Conservation (phyloP, 2,329 filamentous ascomycete species). For the Fusarium pininemorale region DNA sequence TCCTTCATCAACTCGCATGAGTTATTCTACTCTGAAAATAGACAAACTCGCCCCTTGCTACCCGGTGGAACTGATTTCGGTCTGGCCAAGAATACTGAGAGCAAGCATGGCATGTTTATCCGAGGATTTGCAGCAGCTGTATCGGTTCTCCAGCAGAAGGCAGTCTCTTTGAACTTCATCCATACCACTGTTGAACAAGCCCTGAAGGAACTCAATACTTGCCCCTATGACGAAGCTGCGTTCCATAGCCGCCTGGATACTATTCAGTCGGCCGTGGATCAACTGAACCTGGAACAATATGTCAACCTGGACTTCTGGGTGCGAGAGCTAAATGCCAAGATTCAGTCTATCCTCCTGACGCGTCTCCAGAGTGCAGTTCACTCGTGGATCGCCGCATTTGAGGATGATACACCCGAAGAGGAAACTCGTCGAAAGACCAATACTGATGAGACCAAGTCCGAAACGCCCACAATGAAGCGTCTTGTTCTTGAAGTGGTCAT, state of each 20-base stretch:
- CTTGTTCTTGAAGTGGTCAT: slow-evolving; percentile 94
- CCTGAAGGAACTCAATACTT: slow-evolving; percentile 82
- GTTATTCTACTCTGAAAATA: slow-evolving; percentile 69
- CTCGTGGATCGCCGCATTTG: slow-evolving; percentile 88
- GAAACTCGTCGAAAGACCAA: slow-evolving; percentile 61
- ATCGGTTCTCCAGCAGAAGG: slow-evolving; percentile 88
- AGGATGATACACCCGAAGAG: slow-evolving; percentile 65
- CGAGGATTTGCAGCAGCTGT: slow-evolving; percentile 90
- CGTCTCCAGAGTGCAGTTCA: slow-evolving; percentile 86
- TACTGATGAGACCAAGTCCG: slow-evolving; percentile 57
- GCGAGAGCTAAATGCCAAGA: slow-evolving; percentile 82
- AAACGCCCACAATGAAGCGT: slow-evolving; percentile 72
- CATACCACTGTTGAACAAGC: slow-evolving; percentile 85
- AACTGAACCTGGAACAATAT: slow-evolving; percentile 95
- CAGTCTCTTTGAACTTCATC: slow-evolving; percentile 78
- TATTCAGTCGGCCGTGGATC: slow-evolving; percentile 93
- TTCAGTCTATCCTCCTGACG: slow-evolving; percentile 81
- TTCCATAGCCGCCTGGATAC: slow-evolving; percentile 84
- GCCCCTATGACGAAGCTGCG: slow-evolving; percentile 80
- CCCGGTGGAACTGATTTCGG: slow-evolving; percentile 53
- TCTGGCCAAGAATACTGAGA: slow-evolving; percentile 71
- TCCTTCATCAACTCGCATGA: slow-evolving; percentile 98
- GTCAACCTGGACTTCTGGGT: slow-evolving; percentile 95
- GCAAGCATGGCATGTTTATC: slow-evolving; percentile 96
- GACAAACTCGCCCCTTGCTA: slow-evolving; percentile 56